phyloP scores from a whole-genome alignment of 768 basidiomycete species.

The Filobasidium floriforme region DNA sequence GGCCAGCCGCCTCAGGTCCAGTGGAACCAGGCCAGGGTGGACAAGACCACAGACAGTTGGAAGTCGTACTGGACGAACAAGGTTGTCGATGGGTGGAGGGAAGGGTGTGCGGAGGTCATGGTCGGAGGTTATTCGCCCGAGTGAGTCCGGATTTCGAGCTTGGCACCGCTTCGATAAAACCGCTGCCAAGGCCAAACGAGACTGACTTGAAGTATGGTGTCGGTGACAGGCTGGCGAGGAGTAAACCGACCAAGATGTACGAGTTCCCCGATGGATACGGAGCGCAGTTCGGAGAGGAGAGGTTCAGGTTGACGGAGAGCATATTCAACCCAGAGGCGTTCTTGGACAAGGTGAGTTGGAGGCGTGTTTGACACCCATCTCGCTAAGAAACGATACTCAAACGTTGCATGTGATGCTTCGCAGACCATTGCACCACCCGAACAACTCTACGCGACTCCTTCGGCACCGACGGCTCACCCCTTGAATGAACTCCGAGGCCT shows the following conservation, averaged over 20 bases:
- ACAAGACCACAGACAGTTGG: conserved; percentile 74
- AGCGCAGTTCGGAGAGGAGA: conserved; percentile 69
- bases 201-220: no score
- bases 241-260: conserved; percentile 52
- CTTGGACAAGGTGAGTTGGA: conserved; percentile 37
- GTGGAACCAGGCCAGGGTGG: conserved; percentile 65
- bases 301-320: conserved; percentile 77
- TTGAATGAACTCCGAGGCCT: conserved; percentile 48
- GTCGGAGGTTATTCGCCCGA: conserved; percentile 10
- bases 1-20: conserved; percentile 59
- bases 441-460: conserved; percentile 32
- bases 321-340: conserved; percentile 63
- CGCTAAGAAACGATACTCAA: not conserved
- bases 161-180: not conserved
- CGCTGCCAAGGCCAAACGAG: no score
- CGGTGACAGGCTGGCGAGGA: not conserved
- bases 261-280: conserved; percentile 95
- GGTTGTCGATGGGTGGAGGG: conserved; percentile 91
- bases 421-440: conserved; percentile 42
- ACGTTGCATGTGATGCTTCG: conserved; percentile 1
- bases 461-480: conserved; percentile 44
- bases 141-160: not conserved
- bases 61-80: conserved; percentile 65
- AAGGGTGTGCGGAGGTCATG: conserved; percentile 71
- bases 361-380: not conserved